These are phyloP conservation scores for Anisodus acutangulus DNA, from an alignment of 257 asterid genomes.

Conservation along the genomic window DNA sequence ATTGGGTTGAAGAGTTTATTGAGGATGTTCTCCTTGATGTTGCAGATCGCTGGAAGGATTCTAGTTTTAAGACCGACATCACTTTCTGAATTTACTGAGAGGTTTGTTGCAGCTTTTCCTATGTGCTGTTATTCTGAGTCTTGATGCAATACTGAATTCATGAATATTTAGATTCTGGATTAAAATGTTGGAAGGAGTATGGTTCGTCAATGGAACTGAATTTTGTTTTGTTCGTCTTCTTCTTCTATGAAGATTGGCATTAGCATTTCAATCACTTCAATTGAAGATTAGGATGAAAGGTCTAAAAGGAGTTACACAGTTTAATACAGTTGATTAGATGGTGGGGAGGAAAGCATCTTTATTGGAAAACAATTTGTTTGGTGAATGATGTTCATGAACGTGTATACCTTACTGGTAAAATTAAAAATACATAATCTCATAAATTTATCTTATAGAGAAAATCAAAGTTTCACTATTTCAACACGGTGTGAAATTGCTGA, in stretches of 20 bases:
- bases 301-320: background rate
- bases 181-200: background rate
- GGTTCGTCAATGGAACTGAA: background rate
- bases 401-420: background rate
- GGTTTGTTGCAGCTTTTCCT: slow-evolving; percentile 46
- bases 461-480: slow-evolving; percentile 67
- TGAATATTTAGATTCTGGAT: background rate
- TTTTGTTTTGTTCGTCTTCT: background rate
- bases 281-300: background rate
- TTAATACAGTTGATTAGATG: slow-evolving; percentile 10
- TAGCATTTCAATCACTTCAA: background rate
- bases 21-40: slow-evolving; percentile 26
- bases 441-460: slow-evolving; percentile 39
- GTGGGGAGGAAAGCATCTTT: background rate
- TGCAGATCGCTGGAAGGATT: slow-evolving; percentile 90
- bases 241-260: background rate
- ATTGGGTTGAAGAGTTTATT: background rate
- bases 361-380: background rate
- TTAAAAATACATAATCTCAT: background rate
- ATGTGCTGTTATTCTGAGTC: slow-evolving; percentile 31
- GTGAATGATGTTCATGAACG: background rate
- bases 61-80: slow-evolving; percentile 78
- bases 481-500: slow-evolving; percentile 65
- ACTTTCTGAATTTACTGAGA: slow-evolving; percentile 71
- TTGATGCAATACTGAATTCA: slow-evolving; percentile 26